phyloP scores from a whole-genome alignment of 352 stramenopile species.

The Phytophthora quininea region DNA sequence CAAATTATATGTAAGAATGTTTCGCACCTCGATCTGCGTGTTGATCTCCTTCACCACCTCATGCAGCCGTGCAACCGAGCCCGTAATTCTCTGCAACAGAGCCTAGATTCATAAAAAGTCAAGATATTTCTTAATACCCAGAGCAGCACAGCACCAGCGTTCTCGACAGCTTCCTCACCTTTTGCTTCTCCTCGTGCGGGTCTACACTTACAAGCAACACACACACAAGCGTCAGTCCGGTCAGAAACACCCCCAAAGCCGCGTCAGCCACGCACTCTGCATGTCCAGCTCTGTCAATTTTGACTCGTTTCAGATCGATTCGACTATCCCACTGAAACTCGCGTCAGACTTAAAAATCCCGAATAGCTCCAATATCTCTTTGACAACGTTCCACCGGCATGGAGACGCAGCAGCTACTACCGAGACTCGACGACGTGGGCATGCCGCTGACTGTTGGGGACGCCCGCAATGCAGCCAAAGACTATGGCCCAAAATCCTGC shows the following conservation, averaged over 20 bases:
- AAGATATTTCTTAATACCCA: too few relatives aligned
- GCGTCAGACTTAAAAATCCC: too few relatives aligned
- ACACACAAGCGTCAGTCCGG: conserved; percentile 5
- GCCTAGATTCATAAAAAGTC: conserved; percentile 29
- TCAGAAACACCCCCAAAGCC: background rate
- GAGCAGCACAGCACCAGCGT: background rate
- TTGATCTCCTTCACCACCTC: conserved; percentile 89
- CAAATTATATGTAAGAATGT: background rate
- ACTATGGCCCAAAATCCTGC: background rate
- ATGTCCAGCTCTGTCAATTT: background rate
- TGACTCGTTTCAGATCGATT: background rate
- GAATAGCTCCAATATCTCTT: background rate
- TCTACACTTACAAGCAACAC: conserved; percentile 38
- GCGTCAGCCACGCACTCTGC: background rate
- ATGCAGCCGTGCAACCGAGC: conserved; percentile 77
- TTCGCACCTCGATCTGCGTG: conserved; percentile 74
- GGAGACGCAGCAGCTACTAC: conserved; percentile 27
- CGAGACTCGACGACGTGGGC: conserved; percentile 17
- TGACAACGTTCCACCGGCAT: conserved; percentile 14
- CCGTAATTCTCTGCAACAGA: conserved; percentile 77
- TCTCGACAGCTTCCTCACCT: conserved; percentile 32
- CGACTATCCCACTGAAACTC: too few relatives aligned
- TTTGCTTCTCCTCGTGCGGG: conserved; percentile 89
- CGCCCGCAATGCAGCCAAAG: background rate
- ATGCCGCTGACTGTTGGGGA: conserved; percentile 21